Percentiles rank a stretch among this genome's conserved stretches.
phyloP scores from a whole-genome alignment of 2,329 filamentous ascomycete genomes.

The Colletotrichum sp. region DNA sequence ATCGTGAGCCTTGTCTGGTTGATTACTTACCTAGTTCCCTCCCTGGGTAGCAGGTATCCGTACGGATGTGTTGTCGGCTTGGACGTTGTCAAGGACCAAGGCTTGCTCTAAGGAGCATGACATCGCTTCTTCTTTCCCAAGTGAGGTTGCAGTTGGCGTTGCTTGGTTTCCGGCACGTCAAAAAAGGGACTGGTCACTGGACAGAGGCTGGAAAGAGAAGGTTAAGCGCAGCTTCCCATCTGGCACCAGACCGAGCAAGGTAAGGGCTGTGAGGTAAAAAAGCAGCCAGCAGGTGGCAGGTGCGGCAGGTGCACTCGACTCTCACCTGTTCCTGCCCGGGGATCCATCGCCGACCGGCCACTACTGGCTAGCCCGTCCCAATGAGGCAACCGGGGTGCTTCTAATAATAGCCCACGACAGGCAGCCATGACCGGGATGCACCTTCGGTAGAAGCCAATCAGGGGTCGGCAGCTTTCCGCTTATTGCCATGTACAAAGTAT shows the following conservation, averaged over 20 bases:
- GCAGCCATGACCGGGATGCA: neutral
- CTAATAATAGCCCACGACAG: constrained; percentile 5
- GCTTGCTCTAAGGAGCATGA: neutral
- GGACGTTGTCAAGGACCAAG: neutral
- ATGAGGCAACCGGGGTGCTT: neutral
- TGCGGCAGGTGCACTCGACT: neutral
- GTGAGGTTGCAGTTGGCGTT: neutral
- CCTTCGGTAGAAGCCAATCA: neutral
- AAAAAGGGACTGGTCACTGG: neutral
- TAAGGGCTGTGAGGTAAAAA: neutral
- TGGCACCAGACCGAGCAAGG: neutral
- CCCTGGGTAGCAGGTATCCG: neutral
- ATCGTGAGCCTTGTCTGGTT: neutral
- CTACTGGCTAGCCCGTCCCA: neutral
- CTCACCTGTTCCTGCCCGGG: constrained; percentile 14
- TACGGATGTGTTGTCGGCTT: neutral
- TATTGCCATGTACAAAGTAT: neutral
- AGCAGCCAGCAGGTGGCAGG: neutral
- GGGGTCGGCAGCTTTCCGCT: neutral
- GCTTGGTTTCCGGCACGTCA: neutral
- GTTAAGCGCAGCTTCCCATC: neutral
- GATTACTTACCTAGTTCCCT: neutral
- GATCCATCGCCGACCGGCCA: neutral
- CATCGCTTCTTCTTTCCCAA: neutral
- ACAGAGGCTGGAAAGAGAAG: constrained; percentile 1